Evolutionary conservation across 768 basidiomycete genomes (phyloP), one percentile per base, ranked within the genome.

Genomic region (Cystobasidium ongulense): DNA sequence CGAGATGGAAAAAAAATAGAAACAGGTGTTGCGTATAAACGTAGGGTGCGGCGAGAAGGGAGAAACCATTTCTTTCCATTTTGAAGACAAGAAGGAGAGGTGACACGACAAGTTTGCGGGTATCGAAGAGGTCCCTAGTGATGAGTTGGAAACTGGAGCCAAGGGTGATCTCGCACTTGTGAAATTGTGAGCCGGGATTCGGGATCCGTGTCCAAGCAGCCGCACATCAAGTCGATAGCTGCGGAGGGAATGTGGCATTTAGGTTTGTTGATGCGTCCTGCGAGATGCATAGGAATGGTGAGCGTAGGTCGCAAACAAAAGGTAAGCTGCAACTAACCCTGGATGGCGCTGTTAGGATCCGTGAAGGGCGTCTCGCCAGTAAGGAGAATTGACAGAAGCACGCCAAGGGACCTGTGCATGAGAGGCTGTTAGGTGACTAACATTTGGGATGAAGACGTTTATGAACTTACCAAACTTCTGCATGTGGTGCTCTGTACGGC

Each of bases 361-460:
- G 53, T 21, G 54, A 84, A 84, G 25, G 83, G 83, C 10, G 80
- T 80, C 59, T 81, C 81, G 25, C 83, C 83, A 1, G 81, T 82
- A 72, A 83, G 75, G 63, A 84, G 80, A 75, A 83, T 82, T 27
- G 78, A 78, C 38, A 83, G 80, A 62, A 84, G 81, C 75, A 84
- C 81, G 61, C 83, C 83, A 41, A 71, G 54, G 25, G 68, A 71
- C 63, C 63, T 64, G 63, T 39, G 33, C 33, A 29, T 5, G 2
- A 4, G 4, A 7, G 23, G 29, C 17, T 23, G 11, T 27, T 15
- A 59, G 33, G 11, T 46, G 13, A 59, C 7, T 10, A 13, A 29
- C 57, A 15, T 23, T 15, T 59, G 11, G 5, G 5, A 59, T 13
- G 11, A 27, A 27, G 4, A 8, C 4, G 57, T 5, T 11, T 21